Evolutionary conservation across 106 monocot species (phyloP), one percentile per base, ranked within the genome.

Genomic region (Platanthera zijinensis): DNA sequence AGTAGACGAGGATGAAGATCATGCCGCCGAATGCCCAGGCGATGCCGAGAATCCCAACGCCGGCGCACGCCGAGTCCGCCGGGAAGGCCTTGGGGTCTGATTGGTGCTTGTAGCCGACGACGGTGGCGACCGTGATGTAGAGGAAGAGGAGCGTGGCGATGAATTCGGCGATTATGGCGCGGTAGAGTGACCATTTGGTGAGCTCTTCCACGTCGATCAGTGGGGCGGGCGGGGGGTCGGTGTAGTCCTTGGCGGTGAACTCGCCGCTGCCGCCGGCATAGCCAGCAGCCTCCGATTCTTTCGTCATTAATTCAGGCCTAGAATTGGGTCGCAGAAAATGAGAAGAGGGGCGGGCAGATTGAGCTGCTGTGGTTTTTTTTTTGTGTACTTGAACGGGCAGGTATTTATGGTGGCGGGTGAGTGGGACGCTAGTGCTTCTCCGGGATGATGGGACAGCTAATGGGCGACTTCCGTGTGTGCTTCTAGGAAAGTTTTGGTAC

Each of bases 11-110:
- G 73, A 95, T 76, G 69, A 95, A 95, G 77, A 95, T 95, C 95
- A 95, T 95, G 62, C 95, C 95, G 8, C 95, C 95, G 76, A 95
- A 95, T 50, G 95, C 83, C 95, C 95, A 95, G 13, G 95, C 91
- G 59, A 95, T 89, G 39, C 95, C 91, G 62, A 95, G 87, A 71
- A 89, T 25, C 12, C 95, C 95, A 39, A 95, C 95, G 48, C 95
- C 95, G 77, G 78, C 74, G 70, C 81, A 81, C 22, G 66, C 83
- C 2, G 79, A 78, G 74, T 83, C 83, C 22, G 74, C 79, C 30
- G 30, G 54, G 52, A 53, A 46, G 22, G 69, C 49, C 28, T 19
- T 49, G 6, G 72, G 5, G 76, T 80, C 80, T 1, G 78, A 69
- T 56, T 80, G 80, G 76, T 81, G 80, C 39, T 78, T 81, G 81